Conservation (phyloP, 139 green algal genomes). For the Zygnema circumcarinatum region DNA sequence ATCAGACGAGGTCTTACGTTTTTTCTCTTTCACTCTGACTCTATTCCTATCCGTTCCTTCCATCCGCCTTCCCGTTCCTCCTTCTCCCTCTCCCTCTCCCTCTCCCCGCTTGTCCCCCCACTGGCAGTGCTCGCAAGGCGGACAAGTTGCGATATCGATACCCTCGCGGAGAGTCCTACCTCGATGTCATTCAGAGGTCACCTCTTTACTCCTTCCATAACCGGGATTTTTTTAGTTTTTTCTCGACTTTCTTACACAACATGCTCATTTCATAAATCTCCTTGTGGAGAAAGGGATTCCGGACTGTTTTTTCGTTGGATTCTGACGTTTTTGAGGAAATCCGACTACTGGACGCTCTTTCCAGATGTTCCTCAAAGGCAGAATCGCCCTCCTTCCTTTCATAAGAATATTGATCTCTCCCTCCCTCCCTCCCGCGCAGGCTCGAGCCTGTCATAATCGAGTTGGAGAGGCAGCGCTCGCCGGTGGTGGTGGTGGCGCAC, state of each 20-base stretch:
- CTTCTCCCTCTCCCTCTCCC: neutral
- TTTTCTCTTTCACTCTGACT: neutral
- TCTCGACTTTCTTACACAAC: too few species aligned
- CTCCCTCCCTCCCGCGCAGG: too few species aligned
- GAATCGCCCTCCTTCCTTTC: too few species aligned
- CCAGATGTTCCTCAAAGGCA: too few species aligned
- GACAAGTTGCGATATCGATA: conserved; percentile 65
- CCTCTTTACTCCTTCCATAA: conserved; percentile 48
- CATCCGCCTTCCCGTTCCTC: neutral
- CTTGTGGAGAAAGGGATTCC: too few species aligned
- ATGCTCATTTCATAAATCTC: too few species aligned
- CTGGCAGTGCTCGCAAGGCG: conserved; percentile 32
- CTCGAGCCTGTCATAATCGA: conserved; percentile 63
- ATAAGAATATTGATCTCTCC: too few species aligned
- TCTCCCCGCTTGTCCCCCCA: neutral
- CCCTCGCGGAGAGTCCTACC: conserved; percentile 67
- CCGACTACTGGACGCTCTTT: too few species aligned
- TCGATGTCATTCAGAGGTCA: conserved; percentile 67
- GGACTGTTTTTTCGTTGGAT: too few species aligned
- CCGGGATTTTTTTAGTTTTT: too few species aligned
- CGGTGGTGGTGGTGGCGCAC: conserved; percentile 64
- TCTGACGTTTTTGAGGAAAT: too few species aligned
- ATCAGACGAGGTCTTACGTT: too few species aligned
- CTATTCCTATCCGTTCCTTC: neutral
- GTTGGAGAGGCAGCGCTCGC: conserved; percentile 51